Evolutionary conservation across 2,329 filamentous ascomycete species (phyloP), one percentile per base, ranked within the genome.

Genomic region (Talaromyces marneffei): DNA sequence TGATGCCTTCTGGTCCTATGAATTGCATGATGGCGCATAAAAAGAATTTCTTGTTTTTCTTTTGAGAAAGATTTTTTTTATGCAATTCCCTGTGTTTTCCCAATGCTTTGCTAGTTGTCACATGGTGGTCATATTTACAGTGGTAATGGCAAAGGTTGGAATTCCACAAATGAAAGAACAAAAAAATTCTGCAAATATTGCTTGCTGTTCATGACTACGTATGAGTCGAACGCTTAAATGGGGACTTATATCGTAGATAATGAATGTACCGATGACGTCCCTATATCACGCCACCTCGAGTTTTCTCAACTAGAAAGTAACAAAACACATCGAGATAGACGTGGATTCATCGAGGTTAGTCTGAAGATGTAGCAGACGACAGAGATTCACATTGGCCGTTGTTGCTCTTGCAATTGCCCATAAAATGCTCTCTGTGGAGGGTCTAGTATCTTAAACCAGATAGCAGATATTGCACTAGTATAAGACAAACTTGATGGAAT

Each of bases 131-230:
- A 53, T 63, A 29, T 46, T 53, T 60, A 57, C 48, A 57, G 57
- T 63, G 61, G 57, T 59, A 72, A 74, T 54, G 56, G 60, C 56
- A 73, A 70, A 68, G 68, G 65, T 70, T 40, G 35, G 74, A 60
- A 63, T 52, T 42, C 35, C 55, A 75, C 70, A 70, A 69, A 68
- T 66, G 71, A 71, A 72, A 67, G 70, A 72, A 71, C 71, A 71
- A 74, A 71, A 70, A 67, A 66, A 72, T 46, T 57, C 53, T 39
- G 55, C 20, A 53, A 31, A 53, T 55, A 25, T 42, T 31, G n/a
- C 35, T 42, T n/a, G n/a, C 7, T 57, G 14, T 35, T 44, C 10
- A 23, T 57, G 18, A 27, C 18, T 48, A 23, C 42, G 20, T 27
- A 48, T 18, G 9, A 48, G 25, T 48, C n/a, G n/a, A n/a, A n/a